Conservation (phyloP, 2,329 filamentous ascomycete species). For the Decorospora gaudefroyi region DNA sequence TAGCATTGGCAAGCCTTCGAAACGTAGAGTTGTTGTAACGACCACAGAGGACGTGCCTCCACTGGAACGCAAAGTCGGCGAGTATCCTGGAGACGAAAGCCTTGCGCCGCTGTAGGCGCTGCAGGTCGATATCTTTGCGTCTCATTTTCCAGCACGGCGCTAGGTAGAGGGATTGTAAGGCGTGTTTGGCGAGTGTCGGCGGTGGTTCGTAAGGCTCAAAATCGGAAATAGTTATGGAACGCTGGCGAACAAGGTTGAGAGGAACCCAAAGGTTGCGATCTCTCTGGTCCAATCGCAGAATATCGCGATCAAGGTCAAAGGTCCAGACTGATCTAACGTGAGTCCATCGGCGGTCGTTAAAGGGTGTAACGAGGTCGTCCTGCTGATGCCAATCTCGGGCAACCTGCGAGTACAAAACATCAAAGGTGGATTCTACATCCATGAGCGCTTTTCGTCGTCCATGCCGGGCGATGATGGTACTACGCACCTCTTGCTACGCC, state of each 20-base stretch:
- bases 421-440: slow-evolving; percentile 17
- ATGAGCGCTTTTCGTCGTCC: slow-evolving; percentile 8
- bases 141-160: slow-evolving; percentile 13
- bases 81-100: slow-evolving; percentile 18
- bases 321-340: slow-evolving; percentile 13
- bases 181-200: slow-evolving; percentile 5
- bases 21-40: slow-evolving; percentile 19
- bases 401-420: slow-evolving; percentile 14
- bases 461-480: slow-evolving; percentile 1
- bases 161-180: slow-evolving; percentile 9
- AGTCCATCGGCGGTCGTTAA: slow-evolving; percentile 12
- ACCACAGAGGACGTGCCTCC: slow-evolving; percentile 20
- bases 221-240: slow-evolving; percentile 19
- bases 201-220: slow-evolving; percentile 17
- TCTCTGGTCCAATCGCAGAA: slow-evolving; percentile 16
- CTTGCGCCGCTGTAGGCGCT: slow-evolving; percentile 14
- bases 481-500: slow-evolving; percentile 17
- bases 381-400: slow-evolving; percentile 15
- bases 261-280: slow-evolving; percentile 7
- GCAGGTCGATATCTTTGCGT: slow-evolving; percentile 8
- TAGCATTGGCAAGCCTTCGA: slow-evolving; percentile 17
- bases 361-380: slow-evolving; percentile 17
- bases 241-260: slow-evolving; percentile 19
- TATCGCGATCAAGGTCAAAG: slow-evolving; percentile 20
- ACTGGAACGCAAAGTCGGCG: slow-evolving; percentile 19